Conservation (phyloP, 2,329 filamentous ascomycete species). For the Akanthomyces dipterigenus region DNA sequence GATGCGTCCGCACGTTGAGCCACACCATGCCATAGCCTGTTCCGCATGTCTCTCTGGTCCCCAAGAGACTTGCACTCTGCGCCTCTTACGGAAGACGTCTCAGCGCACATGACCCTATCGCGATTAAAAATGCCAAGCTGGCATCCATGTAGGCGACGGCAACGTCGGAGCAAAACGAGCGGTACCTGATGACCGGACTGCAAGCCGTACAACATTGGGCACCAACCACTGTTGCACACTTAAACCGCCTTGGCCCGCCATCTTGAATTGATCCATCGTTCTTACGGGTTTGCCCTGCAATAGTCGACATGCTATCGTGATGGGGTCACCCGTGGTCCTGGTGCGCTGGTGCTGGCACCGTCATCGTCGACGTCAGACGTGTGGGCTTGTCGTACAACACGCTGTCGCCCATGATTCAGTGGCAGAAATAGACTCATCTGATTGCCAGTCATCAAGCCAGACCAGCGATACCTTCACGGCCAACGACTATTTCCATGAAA, state of each 20-base stretch:
- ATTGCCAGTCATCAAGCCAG: background rate
- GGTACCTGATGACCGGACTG: background rate
- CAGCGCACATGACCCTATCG: background rate
- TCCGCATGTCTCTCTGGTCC: background rate
- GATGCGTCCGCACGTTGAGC: background rate
- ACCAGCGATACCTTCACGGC: too few relatives aligned
- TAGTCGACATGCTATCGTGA: background rate
- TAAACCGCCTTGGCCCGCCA: background rate
- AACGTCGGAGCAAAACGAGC: background rate
- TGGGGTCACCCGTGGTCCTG: background rate
- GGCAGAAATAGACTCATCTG: background rate
- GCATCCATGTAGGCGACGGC: background rate
- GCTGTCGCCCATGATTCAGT: background rate
- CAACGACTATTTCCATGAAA: too few relatives aligned
- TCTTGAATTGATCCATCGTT: background rate
- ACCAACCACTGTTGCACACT: background rate
- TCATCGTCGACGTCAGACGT: slow-evolving; percentile 3
- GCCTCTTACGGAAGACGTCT: too few relatives aligned
- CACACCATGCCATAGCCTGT: too few relatives aligned
- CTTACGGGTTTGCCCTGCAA: background rate
- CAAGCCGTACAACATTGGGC: background rate
- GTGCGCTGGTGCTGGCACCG: background rate
- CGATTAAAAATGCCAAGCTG: background rate
- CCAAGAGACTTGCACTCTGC: too few relatives aligned
- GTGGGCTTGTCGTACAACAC: background rate